A percentile compares a stretch with the other conserved stretches of the same genome.
Evolutionary conservation across 2,329 filamentous ascomycete species (phyloP).

Genomic region (Fusarium oligoseptatum): DNA sequence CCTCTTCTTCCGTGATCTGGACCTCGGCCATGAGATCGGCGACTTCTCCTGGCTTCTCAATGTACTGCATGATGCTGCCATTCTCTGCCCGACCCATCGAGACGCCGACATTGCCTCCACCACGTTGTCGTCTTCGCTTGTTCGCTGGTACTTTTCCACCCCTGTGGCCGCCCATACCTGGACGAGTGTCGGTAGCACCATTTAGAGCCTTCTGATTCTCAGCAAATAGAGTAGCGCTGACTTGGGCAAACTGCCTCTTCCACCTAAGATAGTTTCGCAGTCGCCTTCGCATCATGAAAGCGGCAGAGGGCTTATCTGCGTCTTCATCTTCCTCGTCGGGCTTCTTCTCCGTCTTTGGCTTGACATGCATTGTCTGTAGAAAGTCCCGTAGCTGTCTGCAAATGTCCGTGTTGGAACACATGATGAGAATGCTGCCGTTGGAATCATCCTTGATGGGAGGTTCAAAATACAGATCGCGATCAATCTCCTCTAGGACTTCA

Average conservation of each 20-base stretch:
- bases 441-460: slow-evolving; percentile 82
- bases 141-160: slow-evolving; percentile 78
- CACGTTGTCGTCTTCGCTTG: slow-evolving; percentile 87
- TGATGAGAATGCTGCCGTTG: slow-evolving; percentile 92
- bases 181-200: slow-evolving; percentile 71
- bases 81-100: slow-evolving; percentile 75
- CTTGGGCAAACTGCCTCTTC: slow-evolving; percentile 90
- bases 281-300: slow-evolving; percentile 90
- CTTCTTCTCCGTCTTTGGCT: slow-evolving; percentile 62
- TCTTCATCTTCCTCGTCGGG: slow-evolving; percentile 62
- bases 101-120: slow-evolving; percentile 74
- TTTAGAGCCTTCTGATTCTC: slow-evolving; percentile 85
- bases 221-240: slow-evolving; percentile 82
- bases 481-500: slow-evolving; percentile 94
- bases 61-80: slow-evolving; percentile 80
- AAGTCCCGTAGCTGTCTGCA: slow-evolving; percentile 92
- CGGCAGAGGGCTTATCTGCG: slow-evolving; percentile 76
- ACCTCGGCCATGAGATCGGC: slow-evolving; percentile 86
- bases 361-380: slow-evolving; percentile 88
- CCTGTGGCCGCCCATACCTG: slow-evolving; percentile 60
- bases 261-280: slow-evolving; percentile 89
- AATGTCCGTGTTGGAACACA: slow-evolving; percentile 91
- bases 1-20: slow-evolving; percentile 82
- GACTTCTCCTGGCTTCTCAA: slow-evolving; percentile 87
- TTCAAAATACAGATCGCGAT: slow-evolving; percentile 89